Evolutionary conservation across 306 rosid genomes (phyloP), one percentile per base, ranked within the genome.

Genomic region (Rubus idaeus): DNA sequence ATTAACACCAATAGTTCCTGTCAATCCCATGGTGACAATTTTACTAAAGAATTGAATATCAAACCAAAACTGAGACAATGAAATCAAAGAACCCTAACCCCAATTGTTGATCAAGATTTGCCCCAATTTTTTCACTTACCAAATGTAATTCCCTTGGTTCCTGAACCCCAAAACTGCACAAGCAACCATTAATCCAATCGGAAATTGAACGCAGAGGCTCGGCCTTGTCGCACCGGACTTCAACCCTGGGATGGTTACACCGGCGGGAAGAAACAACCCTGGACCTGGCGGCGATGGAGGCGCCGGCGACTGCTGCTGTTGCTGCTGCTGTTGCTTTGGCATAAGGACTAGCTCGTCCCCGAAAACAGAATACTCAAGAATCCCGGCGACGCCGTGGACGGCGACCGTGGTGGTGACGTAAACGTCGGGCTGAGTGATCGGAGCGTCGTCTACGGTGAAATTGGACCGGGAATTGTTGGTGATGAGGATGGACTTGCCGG

Each of bases 291-390:
- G 9, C 5, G 71, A 2, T 0, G 80, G 66, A 0, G 63, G 46
- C 10, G 44, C n/a, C 2, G 42, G 69, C 17, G 45, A 46, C 20
- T 18, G 11, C 46, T 45, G 50, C 45, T 49, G 51, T 37, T n/a
- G n/a, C 20, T 18, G 11, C 46, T 45, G 50, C 45, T 40, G 16
- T 47, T 45, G 80, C 53, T 62, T 37, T 6, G 82, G 78, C 44
- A 63, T 10, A 16, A 40, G 41, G 47, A 51, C 12, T 0, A 70
- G 30, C 6, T 79, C 83, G 14, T 84, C 79, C 4, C 88, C 89
- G 37, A 55, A 83, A 50, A 76, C 52, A 1, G 90, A 72, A 85
- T 88, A 90, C 30, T 93, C 84, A 8, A 93, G 91, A 21, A 93
- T 9, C 0, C 42, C 1, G 0, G 68, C 70, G 40, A 93, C 50